phyloP scores from a whole-genome alignment of 345 rosid species.

The Brassica juncea region DNA sequence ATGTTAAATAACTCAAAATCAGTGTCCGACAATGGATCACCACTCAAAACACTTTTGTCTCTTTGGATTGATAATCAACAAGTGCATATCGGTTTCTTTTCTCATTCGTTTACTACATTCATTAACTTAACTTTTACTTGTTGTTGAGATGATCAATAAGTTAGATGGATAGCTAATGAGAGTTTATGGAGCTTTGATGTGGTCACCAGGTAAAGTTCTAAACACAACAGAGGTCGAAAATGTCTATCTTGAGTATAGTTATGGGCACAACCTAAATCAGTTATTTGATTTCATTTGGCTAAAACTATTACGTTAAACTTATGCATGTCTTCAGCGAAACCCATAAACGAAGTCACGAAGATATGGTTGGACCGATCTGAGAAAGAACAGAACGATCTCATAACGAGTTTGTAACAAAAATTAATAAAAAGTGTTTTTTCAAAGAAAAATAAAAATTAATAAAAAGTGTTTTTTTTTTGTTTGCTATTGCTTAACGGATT shows the following conservation, averaged over 20 bases:
- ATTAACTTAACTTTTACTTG: not conserved
- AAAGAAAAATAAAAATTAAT: too few species aligned
- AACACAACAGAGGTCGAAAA: not conserved
- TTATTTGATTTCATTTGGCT: not conserved
- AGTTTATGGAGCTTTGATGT: not conserved
- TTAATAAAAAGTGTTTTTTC: too few species aligned
- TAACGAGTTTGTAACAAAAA: not conserved
- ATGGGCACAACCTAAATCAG: not conserved
- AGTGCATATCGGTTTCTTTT: not conserved
- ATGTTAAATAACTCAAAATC: constrained; percentile 24
- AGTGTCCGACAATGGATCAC: constrained; percentile 26
- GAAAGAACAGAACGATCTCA: not conserved
- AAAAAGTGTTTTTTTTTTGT: too few species aligned
- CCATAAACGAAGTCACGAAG: not conserved
- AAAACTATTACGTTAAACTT: too few species aligned
- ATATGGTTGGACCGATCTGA: not conserved
- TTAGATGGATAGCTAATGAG: not conserved
- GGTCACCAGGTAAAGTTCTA: not conserved
- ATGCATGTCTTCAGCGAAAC: not conserved
- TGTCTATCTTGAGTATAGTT: not conserved
- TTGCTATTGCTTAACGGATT: not conserved
- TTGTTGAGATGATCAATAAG: not conserved
- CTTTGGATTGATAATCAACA: not conserved
- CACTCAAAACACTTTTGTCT: constrained; percentile 12
- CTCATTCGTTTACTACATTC: not conserved